Evolutionary conservation across 768 basidiomycete species (phyloP).

Genomic region (Pisolithus tinctorius): DNA sequence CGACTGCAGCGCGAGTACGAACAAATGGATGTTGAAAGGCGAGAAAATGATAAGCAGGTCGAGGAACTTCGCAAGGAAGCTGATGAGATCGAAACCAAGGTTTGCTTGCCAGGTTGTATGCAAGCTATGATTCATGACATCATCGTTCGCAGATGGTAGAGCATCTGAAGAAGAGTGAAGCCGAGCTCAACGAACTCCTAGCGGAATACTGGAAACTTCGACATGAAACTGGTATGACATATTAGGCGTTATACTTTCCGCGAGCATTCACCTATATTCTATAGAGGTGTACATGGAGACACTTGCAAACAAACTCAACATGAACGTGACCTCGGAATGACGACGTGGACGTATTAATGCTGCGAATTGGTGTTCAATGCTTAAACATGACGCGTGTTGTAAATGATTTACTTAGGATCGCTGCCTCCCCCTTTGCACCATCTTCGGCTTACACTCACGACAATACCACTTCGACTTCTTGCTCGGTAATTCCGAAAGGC

Average conservation of each 20-base stretch:
- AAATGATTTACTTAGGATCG: constrained; percentile 10
- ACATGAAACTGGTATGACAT: constrained; percentile 58
- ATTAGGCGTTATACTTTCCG: neutral
- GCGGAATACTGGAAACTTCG: constrained; percentile 79
- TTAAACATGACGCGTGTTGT: too few relatives aligned
- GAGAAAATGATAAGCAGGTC: constrained; percentile 72
- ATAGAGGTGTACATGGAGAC: constrained; percentile 85
- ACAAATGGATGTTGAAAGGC: constrained; percentile 66
- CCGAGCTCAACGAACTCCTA: constrained; percentile 74
- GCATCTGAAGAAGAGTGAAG: constrained; percentile 67
- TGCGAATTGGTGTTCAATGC: too few relatives aligned
- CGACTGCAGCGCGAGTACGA: constrained; percentile 74
- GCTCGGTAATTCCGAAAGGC: constrained; percentile 50
- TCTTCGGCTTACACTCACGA: constrained; percentile 46
- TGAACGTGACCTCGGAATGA: constrained; percentile 35
- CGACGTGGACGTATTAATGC: constrained; percentile 5
- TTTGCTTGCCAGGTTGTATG: constrained; percentile 14
- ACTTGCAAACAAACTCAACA: constrained; percentile 71
- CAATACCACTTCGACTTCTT: constrained; percentile 64
- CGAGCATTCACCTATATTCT: constrained; percentile 1
- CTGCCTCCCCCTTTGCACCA: constrained; percentile 29
- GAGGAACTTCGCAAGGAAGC: constrained; percentile 72
- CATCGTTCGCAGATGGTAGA: constrained; percentile 56
- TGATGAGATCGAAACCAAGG: constrained; percentile 61
- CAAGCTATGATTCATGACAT: neutral